Evolutionary conservation across 1,139 yeast genomes (phyloP), one percentile per base, ranked within the genome.

Genomic region (Geotrichum europaeum): DNA sequence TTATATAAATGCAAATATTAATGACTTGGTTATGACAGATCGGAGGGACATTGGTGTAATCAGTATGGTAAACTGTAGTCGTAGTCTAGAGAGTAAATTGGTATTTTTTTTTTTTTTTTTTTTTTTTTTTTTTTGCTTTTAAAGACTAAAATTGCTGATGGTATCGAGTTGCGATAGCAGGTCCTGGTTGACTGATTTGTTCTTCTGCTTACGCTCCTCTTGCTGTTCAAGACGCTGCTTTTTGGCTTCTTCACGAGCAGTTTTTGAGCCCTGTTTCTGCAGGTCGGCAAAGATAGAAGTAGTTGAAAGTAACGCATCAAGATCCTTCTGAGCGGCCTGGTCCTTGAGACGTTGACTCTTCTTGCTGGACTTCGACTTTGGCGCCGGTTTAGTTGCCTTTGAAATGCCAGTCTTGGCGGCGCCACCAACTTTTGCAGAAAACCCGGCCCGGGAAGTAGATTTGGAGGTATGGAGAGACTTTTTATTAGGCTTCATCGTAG

Each of bases 151-250:
- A 2, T 81, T 84, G 10, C 80, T 78, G 55, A 86, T 79, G 68
- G 82, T 66, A 62, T 85, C 89, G 64, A 87, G 74, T 71, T 87
- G 92, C 60, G 76, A 75, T 56, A 78, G 69, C 58, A 87, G 70
- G 60, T 82, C 86, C 51, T 76, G 75, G 49, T 85, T 83, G 2
- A 82, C 79, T 59, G 76, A 71, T 65, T 79, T 76, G 62, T 75
- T 74, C 18, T 51, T 49, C 49, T 58, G 55, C n/a, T 57, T 51
- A 25, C 34, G 36, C 30, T 52, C 60, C 49, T 57, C 57, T 43
- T 63, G 71, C 73, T 61, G 78, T 76, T 54, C 79, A 79, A 51
- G 75, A n/a, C 47, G 47, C 10, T 40, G 47, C 73, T 56, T 56
- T 58, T 74, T 72, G 62, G 57, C 58, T 47, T 62, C 64, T 50